Evolutionary conservation across 257 asterid genomes (phyloP).

Genomic region (Capsicum rhomboideum): DNA sequence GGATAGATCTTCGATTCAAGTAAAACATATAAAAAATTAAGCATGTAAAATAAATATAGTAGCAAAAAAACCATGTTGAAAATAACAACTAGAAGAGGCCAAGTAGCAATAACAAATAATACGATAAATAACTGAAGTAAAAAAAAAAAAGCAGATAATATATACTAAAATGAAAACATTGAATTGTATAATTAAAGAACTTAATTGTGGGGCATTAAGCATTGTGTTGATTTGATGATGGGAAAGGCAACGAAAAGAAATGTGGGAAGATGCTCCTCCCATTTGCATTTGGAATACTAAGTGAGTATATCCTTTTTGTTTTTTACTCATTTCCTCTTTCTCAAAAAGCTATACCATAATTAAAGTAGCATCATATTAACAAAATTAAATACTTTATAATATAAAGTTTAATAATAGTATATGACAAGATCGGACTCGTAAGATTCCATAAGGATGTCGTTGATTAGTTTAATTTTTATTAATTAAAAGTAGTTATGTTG

Average conservation of each 20-base stretch:
- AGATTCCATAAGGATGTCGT: slow-evolving; percentile 36
- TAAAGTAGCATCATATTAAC: not conserved
- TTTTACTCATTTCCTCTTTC: slow-evolving; percentile 10
- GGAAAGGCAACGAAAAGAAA: slow-evolving; percentile 14
- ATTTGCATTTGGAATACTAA: not conserved
- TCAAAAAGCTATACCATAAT: slow-evolving; percentile 10
- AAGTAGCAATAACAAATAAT: too few species aligned
- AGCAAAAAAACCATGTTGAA: too few species aligned
- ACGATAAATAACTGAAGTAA: too few species aligned
- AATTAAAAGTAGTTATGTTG: slow-evolving; percentile 3
- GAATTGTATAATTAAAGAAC: not conserved
- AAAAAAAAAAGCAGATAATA: too few species aligned
- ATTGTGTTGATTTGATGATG: slow-evolving; percentile 6
- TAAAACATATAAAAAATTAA: too few species aligned
- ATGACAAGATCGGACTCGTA: slow-evolving; percentile 17
- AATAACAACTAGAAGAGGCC: too few species aligned
- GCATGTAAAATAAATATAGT: too few species aligned
- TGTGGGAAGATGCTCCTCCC: slow-evolving; percentile 58
- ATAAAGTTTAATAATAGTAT: not conserved
- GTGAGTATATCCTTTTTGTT: slow-evolving; percentile 34
- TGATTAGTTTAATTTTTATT: slow-evolving; percentile 9
- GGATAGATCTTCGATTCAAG: too few species aligned
- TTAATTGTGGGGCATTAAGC: not conserved
- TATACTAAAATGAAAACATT: too few species aligned
- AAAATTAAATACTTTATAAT: not conserved